Conservation (phyloP, 2,329 filamentous ascomycete species). For the Fusarium verticillioides region DNA sequence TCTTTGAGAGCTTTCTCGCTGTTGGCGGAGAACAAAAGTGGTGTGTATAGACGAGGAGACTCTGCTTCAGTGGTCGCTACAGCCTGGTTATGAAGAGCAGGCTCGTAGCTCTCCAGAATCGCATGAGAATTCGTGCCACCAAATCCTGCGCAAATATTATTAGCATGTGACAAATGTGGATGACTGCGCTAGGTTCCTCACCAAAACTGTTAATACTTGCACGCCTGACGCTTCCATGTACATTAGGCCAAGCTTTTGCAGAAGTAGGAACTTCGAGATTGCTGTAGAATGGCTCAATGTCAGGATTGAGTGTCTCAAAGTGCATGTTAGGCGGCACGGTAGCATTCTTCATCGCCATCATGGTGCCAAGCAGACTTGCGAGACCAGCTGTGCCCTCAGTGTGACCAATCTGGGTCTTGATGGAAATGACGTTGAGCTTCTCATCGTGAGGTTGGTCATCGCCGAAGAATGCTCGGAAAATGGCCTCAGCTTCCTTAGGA, state of each 20-base stretch:
- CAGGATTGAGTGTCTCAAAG: not conserved
- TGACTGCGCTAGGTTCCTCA: rapidly evolving
- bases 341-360: not conserved
- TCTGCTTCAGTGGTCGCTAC: not conserved
- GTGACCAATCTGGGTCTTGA: slow-evolving; percentile 25
- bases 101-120: slow-evolving; percentile 11
- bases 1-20: slow-evolving; percentile 1
- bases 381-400: slow-evolving; percentile 14
- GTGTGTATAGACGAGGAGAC: not conserved
- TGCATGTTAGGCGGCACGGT: not conserved
- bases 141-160: not conserved
- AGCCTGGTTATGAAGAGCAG: no score
- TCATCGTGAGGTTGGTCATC: not conserved
- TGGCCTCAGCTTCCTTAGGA: slow-evolving; percentile 20
- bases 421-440: not conserved
- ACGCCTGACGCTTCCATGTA: not conserved
- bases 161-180: no score
- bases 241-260: not conserved
- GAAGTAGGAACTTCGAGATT: not conserved
- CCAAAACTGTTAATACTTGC: slow-evolving; percentile 12
- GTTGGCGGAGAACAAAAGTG: not conserved
- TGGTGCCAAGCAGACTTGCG: not conserved
- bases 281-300: not conserved
- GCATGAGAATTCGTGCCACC: slow-evolving; percentile 27
- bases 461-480: not conserved